These are phyloP conservation scores for Chytridium lagenaria DNA, from an alignment of 371 early-diverging fungal genomes.

Conservation along the genomic window DNA sequence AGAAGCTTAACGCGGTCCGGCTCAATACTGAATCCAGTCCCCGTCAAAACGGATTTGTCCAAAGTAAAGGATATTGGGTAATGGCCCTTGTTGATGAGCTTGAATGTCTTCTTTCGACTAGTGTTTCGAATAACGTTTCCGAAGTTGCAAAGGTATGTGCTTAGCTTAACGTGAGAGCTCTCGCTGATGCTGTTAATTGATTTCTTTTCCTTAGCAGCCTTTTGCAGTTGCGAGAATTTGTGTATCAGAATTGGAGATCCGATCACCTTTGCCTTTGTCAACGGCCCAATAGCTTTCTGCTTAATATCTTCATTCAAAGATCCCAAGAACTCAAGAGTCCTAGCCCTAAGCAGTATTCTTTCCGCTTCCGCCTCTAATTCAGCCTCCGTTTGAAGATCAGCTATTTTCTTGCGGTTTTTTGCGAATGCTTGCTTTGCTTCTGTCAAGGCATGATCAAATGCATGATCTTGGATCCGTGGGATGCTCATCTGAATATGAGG, in stretches of 20 bases:
- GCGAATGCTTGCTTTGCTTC: conserved; percentile 19
- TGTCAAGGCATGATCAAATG: conserved; percentile 28
- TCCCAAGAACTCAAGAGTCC: conserved; percentile 39
- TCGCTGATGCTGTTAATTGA: conserved; percentile 34
- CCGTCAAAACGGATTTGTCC: conserved; percentile 41
- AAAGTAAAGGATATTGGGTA: conserved; percentile 48
- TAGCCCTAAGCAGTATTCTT: conserved; percentile 37
- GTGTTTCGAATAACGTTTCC: conserved; percentile 58
- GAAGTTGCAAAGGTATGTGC: conserved; percentile 55
- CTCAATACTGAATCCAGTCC: conserved; percentile 55
- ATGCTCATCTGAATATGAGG: conserved; percentile 41
- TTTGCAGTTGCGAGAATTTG: conserved; percentile 35
- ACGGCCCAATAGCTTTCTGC: conserved; percentile 7
- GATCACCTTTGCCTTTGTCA: conserved; percentile 40
- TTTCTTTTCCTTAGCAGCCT: conserved; percentile 39
- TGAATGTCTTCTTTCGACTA: conserved; percentile 42
- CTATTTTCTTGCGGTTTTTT: background rate
- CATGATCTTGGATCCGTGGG: conserved; percentile 41
- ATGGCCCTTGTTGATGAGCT: conserved; percentile 43
- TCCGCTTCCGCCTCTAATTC: conserved; percentile 50
- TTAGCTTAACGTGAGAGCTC: conserved; percentile 42
- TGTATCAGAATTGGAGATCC: conserved; percentile 49
- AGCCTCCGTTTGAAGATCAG: conserved; percentile 11
- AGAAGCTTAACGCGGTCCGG: conserved; percentile 57
- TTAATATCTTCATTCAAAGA: conserved; percentile 40